Evolutionary conservation across 139 green algal species (phyloP), one percentile per base, ranked within the genome.

Genomic region (Chlamydomonas schloesseri): DNA sequence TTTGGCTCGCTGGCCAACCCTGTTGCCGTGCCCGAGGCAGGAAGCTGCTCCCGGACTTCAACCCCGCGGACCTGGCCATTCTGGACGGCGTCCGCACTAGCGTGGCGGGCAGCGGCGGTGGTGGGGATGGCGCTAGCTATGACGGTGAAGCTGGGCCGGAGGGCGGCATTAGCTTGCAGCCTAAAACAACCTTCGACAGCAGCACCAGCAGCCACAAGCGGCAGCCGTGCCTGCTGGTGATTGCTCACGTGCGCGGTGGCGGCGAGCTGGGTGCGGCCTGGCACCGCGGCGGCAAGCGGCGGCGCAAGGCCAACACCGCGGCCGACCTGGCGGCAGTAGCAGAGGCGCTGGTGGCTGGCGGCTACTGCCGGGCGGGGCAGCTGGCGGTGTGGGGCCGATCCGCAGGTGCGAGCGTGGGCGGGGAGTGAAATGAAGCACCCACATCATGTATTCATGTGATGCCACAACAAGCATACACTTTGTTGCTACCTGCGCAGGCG

Each of bases 221-320:
- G 29, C 42, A 65, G 5, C 64, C 64, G 9, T 74, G 64, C 46
- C 34, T 91, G 81, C 65, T 96, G 24, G 93, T 90, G 21, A 71
- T 93, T 15, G 94, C 93, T 1, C 94, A 98, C 62, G 94, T 96
- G 72, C 76, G 95, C 5, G 94, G 95, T 1, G 95, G 95, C 34
- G 93, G 93, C 10, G 95, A 97, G 90, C 90, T 96, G 73, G 95
- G 95, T 14, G 42, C 86, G 33, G 74, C 71, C n/a, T 97, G 95
- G 95, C 94, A 97, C 83, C 42, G 68, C 28, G 87, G 79, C 11
- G 94, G 89, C 31, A 82, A 88, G 50, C 72, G 58, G 18, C 55
- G 31, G 10, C 34, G 47, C 81, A 96, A 96, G 87, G 14, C 31
- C 13, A 87, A 81, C 24, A 95, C 84, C 23, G 79, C 91, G 5